phyloP scores from a whole-genome alignment of 1,139 yeast genomes.

The Lipomyces yarrowii region DNA sequence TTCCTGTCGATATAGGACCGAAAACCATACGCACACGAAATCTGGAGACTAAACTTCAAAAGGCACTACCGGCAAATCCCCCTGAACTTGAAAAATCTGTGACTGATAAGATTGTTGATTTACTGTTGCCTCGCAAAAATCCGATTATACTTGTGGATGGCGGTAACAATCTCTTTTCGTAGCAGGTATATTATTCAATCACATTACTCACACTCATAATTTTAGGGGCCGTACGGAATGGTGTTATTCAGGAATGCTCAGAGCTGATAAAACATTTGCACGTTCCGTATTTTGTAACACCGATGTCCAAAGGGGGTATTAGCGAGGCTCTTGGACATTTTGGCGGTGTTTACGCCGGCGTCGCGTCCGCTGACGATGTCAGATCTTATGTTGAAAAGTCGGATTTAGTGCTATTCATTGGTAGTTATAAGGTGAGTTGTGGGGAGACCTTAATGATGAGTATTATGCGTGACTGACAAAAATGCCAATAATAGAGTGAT shows the following conservation, averaged over 20 bases:
- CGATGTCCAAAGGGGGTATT: background rate
- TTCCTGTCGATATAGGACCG: slow-evolving; percentile 59
- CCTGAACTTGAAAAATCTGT: slow-evolving; percentile 45
- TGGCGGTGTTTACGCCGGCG: background rate
- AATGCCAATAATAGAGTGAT: background rate
- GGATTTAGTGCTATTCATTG: background rate
- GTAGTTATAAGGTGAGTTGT: background rate
- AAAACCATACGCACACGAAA: slow-evolving; percentile 48
- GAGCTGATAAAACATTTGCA: background rate
- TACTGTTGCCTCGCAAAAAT: slow-evolving; percentile 24
- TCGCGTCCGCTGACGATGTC: background rate
- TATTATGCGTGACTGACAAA: background rate
- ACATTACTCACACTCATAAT: background rate
- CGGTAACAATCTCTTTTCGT: background rate
- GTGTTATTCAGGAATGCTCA: background rate
- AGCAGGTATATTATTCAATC: background rate
- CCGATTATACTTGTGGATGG: background rate
- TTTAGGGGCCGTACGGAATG: background rate
- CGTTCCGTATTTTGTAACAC: background rate
- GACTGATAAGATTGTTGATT: slow-evolving; percentile 51
- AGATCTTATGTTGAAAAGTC: background rate
- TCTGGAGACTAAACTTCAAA: slow-evolving; percentile 40
- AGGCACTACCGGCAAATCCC: slow-evolving; percentile 38
- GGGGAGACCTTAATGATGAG: background rate
- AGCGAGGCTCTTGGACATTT: background rate